Conservation (phyloP, 2,329 filamentous ascomycete species). For the Curvularia verruculosa region DNA sequence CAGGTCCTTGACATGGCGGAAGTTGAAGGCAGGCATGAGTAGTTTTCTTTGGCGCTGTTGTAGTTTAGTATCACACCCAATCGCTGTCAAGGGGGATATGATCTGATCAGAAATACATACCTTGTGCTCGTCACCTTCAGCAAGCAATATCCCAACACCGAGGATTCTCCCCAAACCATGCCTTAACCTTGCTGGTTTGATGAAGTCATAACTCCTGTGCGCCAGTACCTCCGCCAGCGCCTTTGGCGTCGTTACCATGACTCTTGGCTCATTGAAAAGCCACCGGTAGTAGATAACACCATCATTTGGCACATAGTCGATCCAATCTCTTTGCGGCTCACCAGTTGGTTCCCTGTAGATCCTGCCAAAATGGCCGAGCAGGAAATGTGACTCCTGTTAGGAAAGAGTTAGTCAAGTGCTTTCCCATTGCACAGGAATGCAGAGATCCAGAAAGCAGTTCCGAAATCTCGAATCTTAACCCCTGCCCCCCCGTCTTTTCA, state of each 20-base stretch:
- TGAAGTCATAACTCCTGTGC: slow-evolving; percentile 58
- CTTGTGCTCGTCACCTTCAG: slow-evolving; percentile 91
- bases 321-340: slow-evolving; percentile 57
- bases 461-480: too few species aligned
- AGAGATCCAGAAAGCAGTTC: too few species aligned
- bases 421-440: neutral
- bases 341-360: slow-evolving; percentile 53
- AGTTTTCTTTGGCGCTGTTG: slow-evolving; percentile 53
- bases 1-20: slow-evolving; percentile 58
- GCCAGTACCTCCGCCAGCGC: slow-evolving; percentile 58
- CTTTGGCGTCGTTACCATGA: slow-evolving; percentile 55
- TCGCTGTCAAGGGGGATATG: too few species aligned
- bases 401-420: neutral
- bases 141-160: slow-evolving; percentile 74
- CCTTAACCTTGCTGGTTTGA: slow-evolving; percentile 56
- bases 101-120: slow-evolving; percentile 36
- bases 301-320: slow-evolving; percentile 60
- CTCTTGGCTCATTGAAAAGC: slow-evolving; percentile 54
- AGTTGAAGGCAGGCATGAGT: slow-evolving; percentile 58
- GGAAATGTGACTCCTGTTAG: slow-evolving; percentile 37
- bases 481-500: too few species aligned
- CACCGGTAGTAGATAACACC: slow-evolving; percentile 61
- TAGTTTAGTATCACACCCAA: neutral
- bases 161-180: slow-evolving; percentile 67
- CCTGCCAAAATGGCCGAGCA: slow-evolving; percentile 52